Evolutionary conservation across 2,329 filamentous ascomycete genomes (phyloP).

Genomic region (Byssochlamys sp.): DNA sequence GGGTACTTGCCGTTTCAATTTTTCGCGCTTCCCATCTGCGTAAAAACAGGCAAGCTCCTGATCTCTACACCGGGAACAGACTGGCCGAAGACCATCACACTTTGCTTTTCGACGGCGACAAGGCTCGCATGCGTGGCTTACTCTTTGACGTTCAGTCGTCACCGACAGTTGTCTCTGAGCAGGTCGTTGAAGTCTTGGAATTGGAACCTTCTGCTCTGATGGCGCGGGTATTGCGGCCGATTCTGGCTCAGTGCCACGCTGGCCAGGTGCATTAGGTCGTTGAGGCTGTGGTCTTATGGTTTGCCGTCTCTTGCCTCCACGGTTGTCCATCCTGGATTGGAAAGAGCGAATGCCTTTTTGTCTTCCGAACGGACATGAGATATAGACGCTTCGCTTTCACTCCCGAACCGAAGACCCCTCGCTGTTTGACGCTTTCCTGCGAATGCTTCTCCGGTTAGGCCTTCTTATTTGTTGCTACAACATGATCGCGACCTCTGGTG

Average conservation of each 20-base stretch:
- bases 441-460: not conserved
- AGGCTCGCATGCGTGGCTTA: constrained; percentile 22
- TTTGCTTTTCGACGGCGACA: constrained; percentile 30
- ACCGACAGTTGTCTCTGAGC: constrained; percentile 2
- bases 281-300: not conserved
- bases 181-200: constrained; percentile 10
- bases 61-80: constrained; percentile 24
- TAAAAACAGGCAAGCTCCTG: constrained; percentile 22
- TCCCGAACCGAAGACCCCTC: not conserved
- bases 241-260: constrained; percentile 3
- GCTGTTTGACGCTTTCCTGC: not conserved
- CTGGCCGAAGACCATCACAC: constrained; percentile 25
- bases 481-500: not conserved
- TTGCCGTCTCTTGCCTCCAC: not conserved
- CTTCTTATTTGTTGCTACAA: not conserved
- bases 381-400: not conserved
- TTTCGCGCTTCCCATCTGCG: constrained; percentile 25
- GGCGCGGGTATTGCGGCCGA: constrained; percentile 1
- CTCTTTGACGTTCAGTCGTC: constrained; percentile 9
- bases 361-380: not conserved
- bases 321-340: not conserved
- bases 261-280: not conserved
- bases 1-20: constrained; percentile 16
- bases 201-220: constrained; percentile 10
- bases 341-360: not conserved